These are phyloP conservation scores for Calycina marina DNA, from an alignment of 2,329 filamentous ascomycete genomes.

Conservation along the genomic window DNA sequence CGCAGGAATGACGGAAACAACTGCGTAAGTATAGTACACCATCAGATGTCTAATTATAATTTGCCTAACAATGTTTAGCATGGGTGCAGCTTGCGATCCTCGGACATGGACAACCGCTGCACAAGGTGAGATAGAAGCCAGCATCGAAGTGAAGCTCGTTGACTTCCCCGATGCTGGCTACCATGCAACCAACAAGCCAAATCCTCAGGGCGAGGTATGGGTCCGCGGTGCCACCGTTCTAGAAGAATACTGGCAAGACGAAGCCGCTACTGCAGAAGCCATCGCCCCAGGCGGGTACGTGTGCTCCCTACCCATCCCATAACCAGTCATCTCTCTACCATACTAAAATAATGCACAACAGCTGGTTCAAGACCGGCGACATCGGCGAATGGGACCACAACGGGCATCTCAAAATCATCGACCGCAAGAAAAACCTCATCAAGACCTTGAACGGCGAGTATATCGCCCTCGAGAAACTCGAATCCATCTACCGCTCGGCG, in stretches of 20 bases:
- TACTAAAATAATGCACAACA: slow-evolving; percentile 37
- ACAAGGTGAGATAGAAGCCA: slow-evolving; percentile 62
- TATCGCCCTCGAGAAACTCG: slow-evolving; percentile 87
- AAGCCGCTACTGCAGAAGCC: slow-evolving; percentile 64
- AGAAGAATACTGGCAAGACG: slow-evolving; percentile 66
- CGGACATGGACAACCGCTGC: slow-evolving; percentile 63
- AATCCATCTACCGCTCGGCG: slow-evolving; percentile 72
- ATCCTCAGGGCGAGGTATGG: slow-evolving; percentile 78
- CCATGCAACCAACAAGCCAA: slow-evolving; percentile 40
- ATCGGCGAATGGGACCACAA: slow-evolving; percentile 64
- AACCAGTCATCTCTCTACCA: too few species aligned
- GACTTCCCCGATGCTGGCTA: slow-evolving; percentile 79
- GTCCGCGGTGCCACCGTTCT: slow-evolving; percentile 66
- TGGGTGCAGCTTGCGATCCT: slow-evolving; percentile 64
- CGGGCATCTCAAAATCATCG: slow-evolving; percentile 63
- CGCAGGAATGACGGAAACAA: slow-evolving; percentile 93
- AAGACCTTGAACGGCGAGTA: slow-evolving; percentile 95
- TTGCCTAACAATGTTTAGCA: slow-evolving; percentile 69
- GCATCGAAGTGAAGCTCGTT: slow-evolving; percentile 77
- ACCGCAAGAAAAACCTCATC: slow-evolving; percentile 83
- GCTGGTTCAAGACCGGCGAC: slow-evolving; percentile 82
- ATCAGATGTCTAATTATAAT: slow-evolving; percentile 29
- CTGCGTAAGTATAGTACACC: slow-evolving; percentile 30
- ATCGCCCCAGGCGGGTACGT: slow-evolving; percentile 33
- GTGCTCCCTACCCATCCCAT: neutral